Evolutionary conservation across 495 filamentous ascomycete genomes (phyloP), one percentile per base, ranked within the genome.

Genomic region (Penicillium bovifimosum): DNA sequence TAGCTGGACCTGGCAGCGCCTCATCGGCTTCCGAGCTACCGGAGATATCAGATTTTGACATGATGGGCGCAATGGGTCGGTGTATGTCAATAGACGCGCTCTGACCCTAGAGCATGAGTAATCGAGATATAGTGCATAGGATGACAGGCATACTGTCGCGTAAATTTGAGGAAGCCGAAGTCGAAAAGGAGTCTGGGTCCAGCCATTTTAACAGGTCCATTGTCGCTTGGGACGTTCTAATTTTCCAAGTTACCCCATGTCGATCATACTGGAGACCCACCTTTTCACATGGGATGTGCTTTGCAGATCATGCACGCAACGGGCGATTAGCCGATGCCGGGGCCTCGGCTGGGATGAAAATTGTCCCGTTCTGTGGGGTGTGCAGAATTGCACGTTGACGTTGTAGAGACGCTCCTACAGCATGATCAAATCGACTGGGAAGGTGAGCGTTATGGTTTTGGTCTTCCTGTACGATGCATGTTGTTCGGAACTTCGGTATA

Each of bases 1-100:
- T 65, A n/a, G 36, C 13, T 9, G 38, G 13, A 4, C 39, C 26
- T 13, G 40, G 16, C 29, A 32, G 17, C 9, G 33, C 32, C 9
- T 17, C 53, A 11, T 57, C 54, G n/a, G 26, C 33, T 5, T 58
- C 52, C 0, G 63, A 62, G 46, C 32, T 60, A 24, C 55, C 34
- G 49, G 56, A 58, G 14, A 58, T 18, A 20, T 63, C 61, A 1
- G 53, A 38, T 46, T 63, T 66, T n/a, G 61, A 59, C 65, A 65
- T 66, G 33, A 14, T 52, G 20, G 34, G 11, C 13, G 28, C 17
- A 41, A 35, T 2, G 10, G 11, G 29, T 26, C 13, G 29, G 7
- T n/a, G 36, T 7, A 10, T n/a, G 13, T 20, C 20, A 18, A 17
- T 11, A 1, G 0, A 27, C 26, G 20, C n/a, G 39, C 18, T 41